A percentile compares a stretch with the other conserved stretches of the same genome.
Conservation (phyloP, 805 yeast species). For the Candida gorgasii region DNA sequence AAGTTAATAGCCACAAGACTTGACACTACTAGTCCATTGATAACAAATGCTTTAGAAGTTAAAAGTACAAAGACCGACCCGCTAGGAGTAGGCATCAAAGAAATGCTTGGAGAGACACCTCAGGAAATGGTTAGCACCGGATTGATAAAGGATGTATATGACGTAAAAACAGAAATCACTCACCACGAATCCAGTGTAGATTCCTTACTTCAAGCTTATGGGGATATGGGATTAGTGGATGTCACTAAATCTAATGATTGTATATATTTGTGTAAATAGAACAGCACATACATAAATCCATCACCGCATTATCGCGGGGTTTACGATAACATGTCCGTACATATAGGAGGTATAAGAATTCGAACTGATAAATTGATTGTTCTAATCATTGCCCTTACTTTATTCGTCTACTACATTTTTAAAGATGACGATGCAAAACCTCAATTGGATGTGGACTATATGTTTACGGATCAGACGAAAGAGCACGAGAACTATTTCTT, state of each 20-base stretch:
- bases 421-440: not conserved
- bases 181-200: conserved; percentile 5
- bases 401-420: not conserved
- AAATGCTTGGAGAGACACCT: not conserved
- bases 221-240: conserved; percentile 11
- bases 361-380: not conserved
- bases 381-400: not conserved
- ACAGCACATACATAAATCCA: too few species aligned
- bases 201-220: conserved; percentile 22
- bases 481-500: not conserved
- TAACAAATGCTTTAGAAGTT: conserved; percentile 5
- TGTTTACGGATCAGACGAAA: not conserved
- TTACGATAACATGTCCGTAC: not conserved
- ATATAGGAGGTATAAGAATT: conserved; percentile 2
- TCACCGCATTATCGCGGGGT: too few species aligned
- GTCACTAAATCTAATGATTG: conserved; percentile 1
- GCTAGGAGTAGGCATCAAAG: not conserved
- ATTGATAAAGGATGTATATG: conserved; percentile 1
- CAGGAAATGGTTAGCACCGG: too few species aligned
- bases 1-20: conserved; percentile 14
- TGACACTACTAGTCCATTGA: conserved; percentile 3
- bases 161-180: not conserved
- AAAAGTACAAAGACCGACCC: not conserved
- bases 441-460: not conserved
- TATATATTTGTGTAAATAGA: conserved; percentile 2